These are phyloP conservation scores for Teratosphaeria zuluensis DNA, from an alignment of 2,329 filamentous ascomycete species.

Conservation along the genomic window DNA sequence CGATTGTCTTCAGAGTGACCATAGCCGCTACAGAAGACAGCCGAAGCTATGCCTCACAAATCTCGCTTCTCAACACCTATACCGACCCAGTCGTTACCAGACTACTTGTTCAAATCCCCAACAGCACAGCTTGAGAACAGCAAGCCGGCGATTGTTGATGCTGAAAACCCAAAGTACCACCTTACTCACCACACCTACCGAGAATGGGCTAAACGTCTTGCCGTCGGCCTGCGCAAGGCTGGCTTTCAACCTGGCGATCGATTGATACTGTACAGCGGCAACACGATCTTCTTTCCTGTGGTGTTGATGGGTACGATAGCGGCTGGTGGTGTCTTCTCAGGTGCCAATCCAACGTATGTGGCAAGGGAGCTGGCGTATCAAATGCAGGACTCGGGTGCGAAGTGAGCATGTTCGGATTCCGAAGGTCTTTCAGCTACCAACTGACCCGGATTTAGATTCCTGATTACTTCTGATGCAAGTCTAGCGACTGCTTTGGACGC, in stretches of 20 bases:
- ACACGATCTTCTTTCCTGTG: slow-evolving; percentile 62
- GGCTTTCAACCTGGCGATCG: slow-evolving; percentile 61
- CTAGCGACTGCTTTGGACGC: slow-evolving; percentile 58
- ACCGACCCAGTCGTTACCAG: slow-evolving; percentile 36
- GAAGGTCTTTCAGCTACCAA: too few species aligned
- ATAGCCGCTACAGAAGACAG: not conserved
- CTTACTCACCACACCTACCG: slow-evolving; percentile 57
- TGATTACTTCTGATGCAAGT: slow-evolving; percentile 50
- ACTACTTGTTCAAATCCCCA: slow-evolving; percentile 43
- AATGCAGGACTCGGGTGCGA: slow-evolving; percentile 59
- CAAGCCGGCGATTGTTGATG: slow-evolving; percentile 50
- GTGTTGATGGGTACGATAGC: slow-evolving; percentile 65
- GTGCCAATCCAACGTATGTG: slow-evolving; percentile 62
- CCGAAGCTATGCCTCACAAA: slow-evolving; percentile 40
- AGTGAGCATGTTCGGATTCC: not conserved
- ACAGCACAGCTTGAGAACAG: slow-evolving; percentile 25
- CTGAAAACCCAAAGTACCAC: slow-evolving; percentile 55
- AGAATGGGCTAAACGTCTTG: slow-evolving; percentile 62
- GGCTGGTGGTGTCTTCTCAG: slow-evolving; percentile 69
- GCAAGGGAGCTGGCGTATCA: slow-evolving; percentile 66
- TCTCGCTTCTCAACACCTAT: slow-evolving; percentile 40
- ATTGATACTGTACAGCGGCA: slow-evolving; percentile 63
- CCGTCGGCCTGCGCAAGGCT: slow-evolving; percentile 49
- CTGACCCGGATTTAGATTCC: slow-evolving; percentile 32
- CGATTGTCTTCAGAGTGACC: too few species aligned